Evolutionary conservation across 1,284 basidiomycete genomes (phyloP).

Genomic region (Lignosus rhinocerotis): DNA sequence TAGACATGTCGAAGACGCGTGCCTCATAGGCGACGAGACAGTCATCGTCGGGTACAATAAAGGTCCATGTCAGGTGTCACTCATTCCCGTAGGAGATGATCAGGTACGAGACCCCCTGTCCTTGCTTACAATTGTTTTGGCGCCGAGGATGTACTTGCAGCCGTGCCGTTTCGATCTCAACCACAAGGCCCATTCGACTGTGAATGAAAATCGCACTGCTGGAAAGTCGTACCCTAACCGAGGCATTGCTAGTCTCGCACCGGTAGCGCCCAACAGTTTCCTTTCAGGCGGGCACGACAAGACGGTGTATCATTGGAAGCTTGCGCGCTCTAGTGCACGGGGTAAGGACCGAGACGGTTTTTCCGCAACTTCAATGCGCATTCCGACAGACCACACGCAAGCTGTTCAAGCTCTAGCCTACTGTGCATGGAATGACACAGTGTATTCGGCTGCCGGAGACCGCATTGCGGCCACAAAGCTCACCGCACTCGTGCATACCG

Average conservation of each 20-base stretch:
- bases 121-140: conserved; percentile 5
- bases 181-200: conserved; percentile 29
- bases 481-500: conserved; percentile 29
- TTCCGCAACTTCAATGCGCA: conserved; percentile 24
- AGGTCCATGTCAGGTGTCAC: conserved; percentile 40
- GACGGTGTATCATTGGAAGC: conserved; percentile 40
- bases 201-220: conserved; percentile 21
- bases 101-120: conserved; percentile 22
- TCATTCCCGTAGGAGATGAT: conserved; percentile 36
- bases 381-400: conserved; percentile 33
- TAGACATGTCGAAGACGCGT: conserved; percentile 39
- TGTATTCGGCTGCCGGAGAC: conserved; percentile 37
- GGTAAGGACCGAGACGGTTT: conserved; percentile 7
- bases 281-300: conserved; percentile 48
- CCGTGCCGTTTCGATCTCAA: conserved; percentile 31
- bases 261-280: conserved; percentile 38
- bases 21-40: conserved; percentile 40
- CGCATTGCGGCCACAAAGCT: conserved; percentile 37
- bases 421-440: conserved; percentile 31
- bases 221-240: conserved; percentile 28
- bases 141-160: conserved; percentile 13
- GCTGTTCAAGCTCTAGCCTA: conserved; percentile 40
- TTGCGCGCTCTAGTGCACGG: conserved; percentile 15
- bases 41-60: conserved; percentile 46
- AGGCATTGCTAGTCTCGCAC: conserved; percentile 42